Base-by-base conservation (phyloP, 306 rosid genomes). In the Lablab purpureus region DNA sequence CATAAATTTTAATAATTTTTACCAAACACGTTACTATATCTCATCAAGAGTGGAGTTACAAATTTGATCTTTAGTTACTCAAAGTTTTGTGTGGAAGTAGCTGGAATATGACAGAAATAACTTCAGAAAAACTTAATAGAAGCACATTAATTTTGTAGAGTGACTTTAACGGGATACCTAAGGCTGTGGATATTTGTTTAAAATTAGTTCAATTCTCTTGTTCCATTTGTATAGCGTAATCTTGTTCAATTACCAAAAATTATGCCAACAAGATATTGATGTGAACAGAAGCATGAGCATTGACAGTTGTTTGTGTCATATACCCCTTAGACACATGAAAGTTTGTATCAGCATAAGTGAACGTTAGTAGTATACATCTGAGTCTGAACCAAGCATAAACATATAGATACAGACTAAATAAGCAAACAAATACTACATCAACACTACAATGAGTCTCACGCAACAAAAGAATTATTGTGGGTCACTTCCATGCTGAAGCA, bases 401-500 rank as follows among this genome's bases (percentile, higher is more conserved):
- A 83, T 78, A 83, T 74, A 55, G 8, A 74, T 8, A 81, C 11
- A 83, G 54, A 84, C 79, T 36, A 51, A 78, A 79, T 74, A 86
- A 41, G 34, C 67, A 78, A 73, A 55, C 84, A 67, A 45, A 73
- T 30, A 78, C 74, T 75, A 60, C 22, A 28, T 46, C 32, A 14
- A 56, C 69, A 66, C 76, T 68, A 69, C 32, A 34, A 71, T 62
- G 78, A 68, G 22, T 67, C 67, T 45, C 76, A 27, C 4, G 17
- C 15, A 51, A 45, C 27, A 62, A 68, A 78, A 74, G 50, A 79
- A 67, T 62, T 43, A 32, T 32, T 73, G 49, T 58, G 7, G 50
- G 25, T 92, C 87, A 94, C 82, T 86, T 92, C 99, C 99, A 94
- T 27, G 97, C 91, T 36, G 99, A 94, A 77, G 99, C 86, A 75